Conservation (phyloP, 2,329 filamentous ascomycete genomes). For the Coniochaeta ligniaria region DNA sequence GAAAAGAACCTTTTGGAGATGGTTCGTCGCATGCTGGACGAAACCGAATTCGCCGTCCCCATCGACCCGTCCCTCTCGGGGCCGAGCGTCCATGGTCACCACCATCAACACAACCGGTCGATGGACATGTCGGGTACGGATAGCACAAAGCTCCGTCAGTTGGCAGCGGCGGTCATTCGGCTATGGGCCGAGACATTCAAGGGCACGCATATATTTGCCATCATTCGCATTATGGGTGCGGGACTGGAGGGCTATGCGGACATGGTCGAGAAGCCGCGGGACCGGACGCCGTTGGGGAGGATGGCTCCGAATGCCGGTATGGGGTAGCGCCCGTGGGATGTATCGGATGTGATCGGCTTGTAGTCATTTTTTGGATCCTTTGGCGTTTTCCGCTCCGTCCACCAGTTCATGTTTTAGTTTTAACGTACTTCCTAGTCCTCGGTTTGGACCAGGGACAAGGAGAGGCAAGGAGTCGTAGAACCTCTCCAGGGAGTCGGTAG, state of each 20-base stretch:
- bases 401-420: background rate
- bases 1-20: slow-evolving; percentile 49
- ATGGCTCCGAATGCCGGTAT: slow-evolving; percentile 12
- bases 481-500: background rate
- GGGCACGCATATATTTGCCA: slow-evolving; percentile 53
- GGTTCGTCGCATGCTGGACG: slow-evolving; percentile 51
- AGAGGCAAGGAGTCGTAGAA: background rate
- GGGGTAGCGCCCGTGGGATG: background rate
- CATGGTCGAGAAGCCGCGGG: slow-evolving; percentile 46
- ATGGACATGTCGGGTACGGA: slow-evolving; percentile 38
- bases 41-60: slow-evolving; percentile 55
- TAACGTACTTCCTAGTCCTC: background rate
- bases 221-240: slow-evolving; percentile 50
- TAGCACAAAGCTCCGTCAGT: slow-evolving; percentile 42
- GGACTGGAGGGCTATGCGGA: slow-evolving; percentile 52
- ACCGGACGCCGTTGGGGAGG: slow-evolving; percentile 34
- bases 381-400: background rate
- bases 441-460: background rate
- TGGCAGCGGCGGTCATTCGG: slow-evolving; percentile 50
- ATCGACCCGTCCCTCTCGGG: slow-evolving; percentile 48
- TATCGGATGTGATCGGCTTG: background rate
- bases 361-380: background rate
- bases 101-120: slow-evolving; percentile 20
- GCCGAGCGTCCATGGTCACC: slow-evolving; percentile 16
- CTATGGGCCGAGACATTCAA: slow-evolving; percentile 58